phyloP scores from a whole-genome alignment of 1,284 basidiomycete species.

The Heterobasidion annosum region DNA sequence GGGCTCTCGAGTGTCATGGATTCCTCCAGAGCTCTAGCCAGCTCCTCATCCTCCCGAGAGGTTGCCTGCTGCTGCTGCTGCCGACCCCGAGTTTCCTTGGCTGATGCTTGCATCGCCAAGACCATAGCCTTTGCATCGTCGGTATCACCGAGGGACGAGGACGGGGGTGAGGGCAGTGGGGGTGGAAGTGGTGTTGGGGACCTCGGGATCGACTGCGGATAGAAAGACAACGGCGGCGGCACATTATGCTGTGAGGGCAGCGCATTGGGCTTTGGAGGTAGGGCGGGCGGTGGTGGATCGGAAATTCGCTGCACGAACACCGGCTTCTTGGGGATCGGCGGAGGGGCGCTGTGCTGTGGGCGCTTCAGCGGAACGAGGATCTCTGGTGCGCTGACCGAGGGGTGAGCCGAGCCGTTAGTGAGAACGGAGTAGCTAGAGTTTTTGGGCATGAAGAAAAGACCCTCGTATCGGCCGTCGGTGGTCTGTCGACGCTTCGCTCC shows the following conservation, averaged over 20 bases:
- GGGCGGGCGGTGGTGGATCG: constrained; percentile 14
- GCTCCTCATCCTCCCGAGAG: constrained; percentile 51
- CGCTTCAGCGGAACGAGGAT: not conserved
- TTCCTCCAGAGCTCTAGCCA: constrained; percentile 54
- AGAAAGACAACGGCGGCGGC: not conserved
- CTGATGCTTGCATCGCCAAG: constrained; percentile 42
- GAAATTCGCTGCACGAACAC: constrained; percentile 21
- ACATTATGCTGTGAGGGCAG: constrained; percentile 8
- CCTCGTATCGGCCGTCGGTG: not conserved
- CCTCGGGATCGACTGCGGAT: not conserved
- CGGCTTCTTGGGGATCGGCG: constrained; percentile 3
- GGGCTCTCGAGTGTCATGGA: constrained; percentile 28
- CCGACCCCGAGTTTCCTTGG: constrained; percentile 32
- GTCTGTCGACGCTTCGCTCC: constrained; percentile 2
- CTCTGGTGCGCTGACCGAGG: not conserved
- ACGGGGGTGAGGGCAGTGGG: not conserved
- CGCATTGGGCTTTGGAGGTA: constrained; percentile 23
- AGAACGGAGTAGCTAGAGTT: not conserved
- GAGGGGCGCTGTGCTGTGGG: not conserved
- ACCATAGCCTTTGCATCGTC: constrained; percentile 25
- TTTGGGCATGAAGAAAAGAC: not conserved
- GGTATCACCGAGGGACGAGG: constrained; percentile 12
- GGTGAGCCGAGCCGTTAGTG: not conserved
- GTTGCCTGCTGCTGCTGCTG: constrained; percentile 24
- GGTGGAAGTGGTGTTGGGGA: not conserved